Evolutionary conservation across 768 basidiomycete species (phyloP).

Genomic region (Ramaria rubella): DNA sequence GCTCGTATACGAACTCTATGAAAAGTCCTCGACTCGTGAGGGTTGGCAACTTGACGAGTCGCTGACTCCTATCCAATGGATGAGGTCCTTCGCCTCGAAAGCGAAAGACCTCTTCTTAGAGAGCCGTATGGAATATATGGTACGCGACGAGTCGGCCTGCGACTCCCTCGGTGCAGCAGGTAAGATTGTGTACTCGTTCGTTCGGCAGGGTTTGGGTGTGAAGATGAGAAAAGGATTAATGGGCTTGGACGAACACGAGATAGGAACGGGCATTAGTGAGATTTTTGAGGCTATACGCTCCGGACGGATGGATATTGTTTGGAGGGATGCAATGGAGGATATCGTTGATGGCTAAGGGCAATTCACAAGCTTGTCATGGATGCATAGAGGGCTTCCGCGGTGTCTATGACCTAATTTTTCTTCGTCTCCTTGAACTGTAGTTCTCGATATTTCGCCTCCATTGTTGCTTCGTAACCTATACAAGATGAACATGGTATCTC

Average conservation of each 20-base stretch:
- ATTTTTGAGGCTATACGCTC: not conserved
- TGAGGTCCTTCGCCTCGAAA: not conserved
- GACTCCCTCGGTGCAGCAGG: not conserved
- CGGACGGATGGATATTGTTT: not conserved
- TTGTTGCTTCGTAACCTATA: too few relatives aligned
- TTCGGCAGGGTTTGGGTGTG: not conserved
- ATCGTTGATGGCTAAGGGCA: too few relatives aligned
- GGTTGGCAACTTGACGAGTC: not conserved
- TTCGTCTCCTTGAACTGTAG: too few relatives aligned
- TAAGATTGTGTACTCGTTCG: not conserved
- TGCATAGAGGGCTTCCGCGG: too few relatives aligned
- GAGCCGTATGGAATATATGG: not conserved
- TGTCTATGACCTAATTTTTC: too few relatives aligned
- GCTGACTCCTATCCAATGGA: not conserved
- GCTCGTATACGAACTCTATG: not conserved
- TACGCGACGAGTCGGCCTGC: not conserved
- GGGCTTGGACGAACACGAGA: not conserved
- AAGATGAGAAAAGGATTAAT: not conserved
- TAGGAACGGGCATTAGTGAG: not conserved
- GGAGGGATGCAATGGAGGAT: not conserved
- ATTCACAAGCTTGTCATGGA: too few relatives aligned
- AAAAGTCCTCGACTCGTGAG: not conserved
- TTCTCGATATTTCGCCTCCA: too few relatives aligned
- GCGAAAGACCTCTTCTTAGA: not conserved
- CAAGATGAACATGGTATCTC: too few relatives aligned